Conservation (phyloP, 352 stramenopile genomes). For the Blastocystis sp. region DNA sequence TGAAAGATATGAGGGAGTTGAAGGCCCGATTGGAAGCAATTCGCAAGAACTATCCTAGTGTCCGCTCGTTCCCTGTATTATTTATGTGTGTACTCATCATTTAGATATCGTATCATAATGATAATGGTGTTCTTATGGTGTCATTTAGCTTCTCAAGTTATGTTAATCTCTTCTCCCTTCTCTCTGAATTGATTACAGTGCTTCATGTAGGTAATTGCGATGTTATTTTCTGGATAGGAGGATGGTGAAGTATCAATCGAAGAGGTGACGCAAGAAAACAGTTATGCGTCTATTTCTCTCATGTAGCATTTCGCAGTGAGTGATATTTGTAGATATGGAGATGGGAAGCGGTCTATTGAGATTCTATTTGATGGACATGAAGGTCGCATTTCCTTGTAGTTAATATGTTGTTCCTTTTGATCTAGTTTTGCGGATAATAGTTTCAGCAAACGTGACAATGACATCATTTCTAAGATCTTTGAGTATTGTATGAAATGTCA, state of each 20-base stretch:
- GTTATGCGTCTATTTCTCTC: not conserved
- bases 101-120: not conserved
- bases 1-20: not conserved
- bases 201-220: not conserved
- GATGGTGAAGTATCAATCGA: constrained; percentile 34
- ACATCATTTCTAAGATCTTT: constrained; percentile 47
- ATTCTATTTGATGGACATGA: constrained; percentile 8
- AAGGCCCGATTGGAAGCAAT: not conserved
- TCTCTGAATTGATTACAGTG: not conserved
- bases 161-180: constrained; percentile 34
- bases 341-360: constrained; percentile 46
- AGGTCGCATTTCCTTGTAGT: constrained; percentile 49
- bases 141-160: constrained; percentile 46
- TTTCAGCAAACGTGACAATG: constrained; percentile 1
- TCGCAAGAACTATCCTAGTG: constrained; percentile 42
- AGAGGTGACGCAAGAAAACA: constrained; percentile 22
- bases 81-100: not conserved
- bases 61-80: not conserved
- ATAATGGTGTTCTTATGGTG: constrained; percentile 41
- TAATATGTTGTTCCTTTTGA: not conserved
- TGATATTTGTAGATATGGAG: constrained; percentile 17
- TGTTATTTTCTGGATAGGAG: not conserved
- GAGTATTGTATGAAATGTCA: constrained; percentile 26
- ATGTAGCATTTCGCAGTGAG: not conserved
- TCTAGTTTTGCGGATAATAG: constrained; percentile 31